Conservation (phyloP, 2,329 filamentous ascomycete genomes). For the Botrytis tulipae region DNA sequence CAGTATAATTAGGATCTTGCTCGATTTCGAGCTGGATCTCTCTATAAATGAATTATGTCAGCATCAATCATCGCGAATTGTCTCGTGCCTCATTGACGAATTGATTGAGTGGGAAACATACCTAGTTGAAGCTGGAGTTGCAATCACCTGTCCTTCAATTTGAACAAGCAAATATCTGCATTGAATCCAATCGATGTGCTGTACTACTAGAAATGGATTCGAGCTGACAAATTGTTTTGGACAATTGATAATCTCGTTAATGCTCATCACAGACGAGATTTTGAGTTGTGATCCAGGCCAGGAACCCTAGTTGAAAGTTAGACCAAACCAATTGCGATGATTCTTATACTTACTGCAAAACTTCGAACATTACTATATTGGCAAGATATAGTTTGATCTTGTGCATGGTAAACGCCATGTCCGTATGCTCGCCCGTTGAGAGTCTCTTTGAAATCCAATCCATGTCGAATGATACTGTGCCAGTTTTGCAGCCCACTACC, state of each 20-base stretch:
- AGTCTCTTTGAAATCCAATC: constrained; percentile 67
- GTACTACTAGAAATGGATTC: constrained; percentile 67
- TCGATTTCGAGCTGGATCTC: constrained; percentile 19
- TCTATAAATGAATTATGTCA: background rate
- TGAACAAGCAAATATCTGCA: constrained; percentile 79
- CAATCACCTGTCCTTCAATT: background rate
- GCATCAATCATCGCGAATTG: background rate
- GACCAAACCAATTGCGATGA: background rate
- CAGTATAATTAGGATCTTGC: constrained; percentile 33
- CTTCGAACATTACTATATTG: constrained; percentile 21
- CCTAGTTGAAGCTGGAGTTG: background rate
- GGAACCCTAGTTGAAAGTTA: constrained; percentile 23
- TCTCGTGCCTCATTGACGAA: background rate
- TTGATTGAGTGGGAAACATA: background rate
- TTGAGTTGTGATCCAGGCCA: constrained; percentile 70
- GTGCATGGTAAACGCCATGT: constrained; percentile 79
- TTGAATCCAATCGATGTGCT: constrained; percentile 81
- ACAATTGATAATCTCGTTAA: constrained; percentile 84
- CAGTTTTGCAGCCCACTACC: constrained; percentile 75
- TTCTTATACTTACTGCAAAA: constrained; percentile 22
- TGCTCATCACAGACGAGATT: constrained; percentile 59
- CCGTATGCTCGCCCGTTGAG: constrained; percentile 69
- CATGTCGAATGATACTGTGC: constrained; percentile 85
- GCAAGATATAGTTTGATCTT: constrained; percentile 53
- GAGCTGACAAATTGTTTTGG: constrained; percentile 57